Base-by-base conservation (phyloP, 768 basidiomycete species). In the Hygrocybe punicea region DNA sequence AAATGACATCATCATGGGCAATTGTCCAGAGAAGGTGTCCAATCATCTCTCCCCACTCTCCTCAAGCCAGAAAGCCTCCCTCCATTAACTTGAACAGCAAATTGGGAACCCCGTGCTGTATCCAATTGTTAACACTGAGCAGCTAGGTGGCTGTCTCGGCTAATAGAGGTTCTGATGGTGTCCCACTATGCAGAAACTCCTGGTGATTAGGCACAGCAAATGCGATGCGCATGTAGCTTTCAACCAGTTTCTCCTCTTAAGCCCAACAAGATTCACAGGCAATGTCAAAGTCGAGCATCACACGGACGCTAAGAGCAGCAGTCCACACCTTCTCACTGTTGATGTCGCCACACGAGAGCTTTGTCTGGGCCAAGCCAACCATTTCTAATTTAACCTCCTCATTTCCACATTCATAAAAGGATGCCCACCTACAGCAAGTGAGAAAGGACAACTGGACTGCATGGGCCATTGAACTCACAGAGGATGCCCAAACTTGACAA, bases 1-100 rank as follows among this genome's bases (percentile, higher is more conserved):
- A 10, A 5, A 55, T n/a, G n/a, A 33, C 53, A 17, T 33, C 6
- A 36, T 55, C 53, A 46, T 55, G 53, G 3, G 53, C 53, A 6
- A 55, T 14, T 21, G 53, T 55, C 53, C 53, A 55, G 29, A 55
- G 21, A 23, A 55, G 39, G 23, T 40, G 53, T 34, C 17, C 44
- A 55, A 55, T 39, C 53, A 55, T 55, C 34, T 55, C 53, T 14
- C 53, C 53, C 45, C 53, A 40, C 44, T 55, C 53, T 42, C 53
- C 53, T 5, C 42, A n/a, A 4, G 39, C 53, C 21, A 55, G 19
- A 23, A 55, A 25, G 53, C 53, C 53, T 3, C 33, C 6, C 11
- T 55, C 21, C 5, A 55, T 6, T 34, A 29, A 3, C 6, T 46
- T 35, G 40, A 24, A 5, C 25, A 55, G 44, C 14, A 55, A 23